These are phyloP conservation scores for Pyrenula aspistea DNA, from an alignment of 495 filamentous ascomycete genomes.

Conservation along the genomic window DNA sequence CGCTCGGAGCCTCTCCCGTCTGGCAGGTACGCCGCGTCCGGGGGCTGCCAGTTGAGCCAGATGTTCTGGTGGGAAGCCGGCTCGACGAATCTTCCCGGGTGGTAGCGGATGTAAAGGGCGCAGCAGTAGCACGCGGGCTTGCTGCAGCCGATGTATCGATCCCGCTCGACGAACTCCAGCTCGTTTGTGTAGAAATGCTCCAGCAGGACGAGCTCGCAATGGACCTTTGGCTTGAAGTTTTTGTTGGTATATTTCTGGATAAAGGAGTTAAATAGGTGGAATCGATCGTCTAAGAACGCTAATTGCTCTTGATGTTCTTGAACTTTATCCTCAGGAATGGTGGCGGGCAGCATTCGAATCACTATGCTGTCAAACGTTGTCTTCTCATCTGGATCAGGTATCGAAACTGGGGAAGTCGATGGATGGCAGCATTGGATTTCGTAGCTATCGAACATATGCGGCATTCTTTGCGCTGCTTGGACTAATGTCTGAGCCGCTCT, in stretches of 20 bases:
- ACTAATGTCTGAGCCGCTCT: slow-evolving; percentile 4
- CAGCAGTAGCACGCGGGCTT: slow-evolving; percentile 19
- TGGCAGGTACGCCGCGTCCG: slow-evolving; percentile 2
- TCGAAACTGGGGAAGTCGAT: not conserved
- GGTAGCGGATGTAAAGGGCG: slow-evolving; percentile 14
- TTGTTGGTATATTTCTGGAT: slow-evolving; percentile 3
- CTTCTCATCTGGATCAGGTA: slow-evolving; percentile 1
- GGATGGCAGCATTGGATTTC: not conserved
- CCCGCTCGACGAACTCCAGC: slow-evolving; percentile 9
- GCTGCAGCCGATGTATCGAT: slow-evolving; percentile 16
- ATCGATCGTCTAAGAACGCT: not conserved
- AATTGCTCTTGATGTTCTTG: not conserved
- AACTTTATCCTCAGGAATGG: not conserved
- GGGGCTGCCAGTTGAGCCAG: slow-evolving; percentile 14
- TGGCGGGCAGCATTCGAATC: slow-evolving; percentile 5
- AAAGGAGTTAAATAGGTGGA: not conserved
- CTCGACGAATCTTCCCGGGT: slow-evolving; percentile 13
- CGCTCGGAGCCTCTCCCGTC: slow-evolving; percentile 4
- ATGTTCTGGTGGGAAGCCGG: slow-evolving; percentile 12
- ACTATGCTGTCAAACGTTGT: slow-evolving; percentile 7
- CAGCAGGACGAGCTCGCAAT: slow-evolving; percentile 13
- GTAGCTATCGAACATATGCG: slow-evolving; percentile 4
- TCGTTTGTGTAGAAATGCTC: slow-evolving; percentile 12
- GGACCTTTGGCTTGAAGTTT: slow-evolving; percentile 8
- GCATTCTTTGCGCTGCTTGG: not conserved